Evolutionary conservation across 2,329 filamentous ascomycete species (phyloP).

Genomic region (Colletotrichum tamarilloi): DNA sequence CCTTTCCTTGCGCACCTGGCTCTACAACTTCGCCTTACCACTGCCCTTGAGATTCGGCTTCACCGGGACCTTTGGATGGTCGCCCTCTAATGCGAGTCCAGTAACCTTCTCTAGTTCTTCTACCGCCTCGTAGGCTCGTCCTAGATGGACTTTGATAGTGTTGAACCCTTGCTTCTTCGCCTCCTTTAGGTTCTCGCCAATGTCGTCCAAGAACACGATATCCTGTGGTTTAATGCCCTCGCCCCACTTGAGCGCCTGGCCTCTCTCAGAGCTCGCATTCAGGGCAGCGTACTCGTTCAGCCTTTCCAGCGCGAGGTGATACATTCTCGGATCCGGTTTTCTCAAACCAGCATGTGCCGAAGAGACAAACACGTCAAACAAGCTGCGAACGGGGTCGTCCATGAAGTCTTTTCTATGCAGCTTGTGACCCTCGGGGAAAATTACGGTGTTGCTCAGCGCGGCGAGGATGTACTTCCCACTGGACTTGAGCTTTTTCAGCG

Average conservation of each 20-base stretch:
- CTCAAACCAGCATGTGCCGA: conserved; percentile 88
- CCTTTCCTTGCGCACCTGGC: conserved; percentile 23
- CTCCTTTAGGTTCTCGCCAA: conserved; percentile 90
- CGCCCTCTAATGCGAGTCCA: conserved; percentile 71
- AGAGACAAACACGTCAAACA: conserved; percentile 90
- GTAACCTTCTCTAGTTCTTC: conserved; percentile 81
- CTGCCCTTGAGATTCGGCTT: conserved; percentile 47
- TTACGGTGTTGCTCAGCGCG: conserved; percentile 89
- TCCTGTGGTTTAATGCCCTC: conserved; percentile 71
- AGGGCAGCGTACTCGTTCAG: conserved; percentile 71
- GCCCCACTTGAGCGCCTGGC: conserved; percentile 55
- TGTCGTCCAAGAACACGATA: conserved; percentile 91
- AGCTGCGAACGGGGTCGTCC: conserved; percentile 67
- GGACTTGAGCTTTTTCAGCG: conserved; percentile 74
- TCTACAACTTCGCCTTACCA: conserved; percentile 58
- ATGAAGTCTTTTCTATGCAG: conserved; percentile 67
- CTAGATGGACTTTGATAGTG: conserved; percentile 87
- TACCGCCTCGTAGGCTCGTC: conserved; percentile 83
- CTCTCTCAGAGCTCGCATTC: conserved; percentile 55
- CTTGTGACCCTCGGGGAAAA: conserved; percentile 81
- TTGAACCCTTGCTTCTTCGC: conserved; percentile 79
- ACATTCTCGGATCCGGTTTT: conserved; percentile 88
- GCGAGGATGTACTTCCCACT: conserved; percentile 78
- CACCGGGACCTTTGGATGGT: conserved; percentile 62
- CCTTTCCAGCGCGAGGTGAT: conserved; percentile 75